These are phyloP conservation scores for Fusarium ramigenum DNA, from an alignment of 2,329 filamentous ascomycete genomes.

Conservation along the genomic window DNA sequence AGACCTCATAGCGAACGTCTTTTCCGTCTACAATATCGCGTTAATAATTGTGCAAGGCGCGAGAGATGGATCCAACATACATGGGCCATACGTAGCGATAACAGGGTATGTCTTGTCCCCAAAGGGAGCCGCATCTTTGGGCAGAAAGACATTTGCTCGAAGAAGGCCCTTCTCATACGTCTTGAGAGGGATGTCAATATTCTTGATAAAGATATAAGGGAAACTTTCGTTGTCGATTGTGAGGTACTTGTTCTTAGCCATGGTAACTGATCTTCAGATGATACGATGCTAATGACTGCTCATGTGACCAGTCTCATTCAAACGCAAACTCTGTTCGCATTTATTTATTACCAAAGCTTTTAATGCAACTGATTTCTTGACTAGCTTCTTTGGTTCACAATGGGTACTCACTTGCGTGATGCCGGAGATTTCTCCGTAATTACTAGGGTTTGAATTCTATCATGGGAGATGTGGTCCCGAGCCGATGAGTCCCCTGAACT, in stretches of 20 bases:
- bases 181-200: not conserved
- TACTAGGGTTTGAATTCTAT: too few relatives aligned
- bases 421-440: too few relatives aligned
- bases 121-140: not conserved
- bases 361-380: too few relatives aligned
- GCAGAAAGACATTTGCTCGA: not conserved
- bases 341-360: too few relatives aligned
- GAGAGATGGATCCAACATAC: too few relatives aligned
- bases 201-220: slow-evolving; percentile 3
- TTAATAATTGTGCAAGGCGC: too few relatives aligned
- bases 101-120: slow-evolving; percentile 56
- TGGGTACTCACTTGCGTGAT: too few relatives aligned
- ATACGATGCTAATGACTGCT: not conserved
- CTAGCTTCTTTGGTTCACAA: too few relatives aligned
- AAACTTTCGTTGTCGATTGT: slow-evolving; percentile 1
- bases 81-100: slow-evolving; percentile 75
- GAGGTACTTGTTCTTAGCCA: slow-evolving; percentile 4
- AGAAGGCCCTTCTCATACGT: not conserved
- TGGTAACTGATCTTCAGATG: not conserved
- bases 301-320: not conserved
- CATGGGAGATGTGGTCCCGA: too few relatives aligned
- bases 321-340: fast-evolving
- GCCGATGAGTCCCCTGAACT: too few relatives aligned
- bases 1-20: slow-evolving; percentile 25
- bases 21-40: fast-evolving